Evolutionary conservation across 768 basidiomycete species (phyloP).

Genomic region (Collybia nuda): DNA sequence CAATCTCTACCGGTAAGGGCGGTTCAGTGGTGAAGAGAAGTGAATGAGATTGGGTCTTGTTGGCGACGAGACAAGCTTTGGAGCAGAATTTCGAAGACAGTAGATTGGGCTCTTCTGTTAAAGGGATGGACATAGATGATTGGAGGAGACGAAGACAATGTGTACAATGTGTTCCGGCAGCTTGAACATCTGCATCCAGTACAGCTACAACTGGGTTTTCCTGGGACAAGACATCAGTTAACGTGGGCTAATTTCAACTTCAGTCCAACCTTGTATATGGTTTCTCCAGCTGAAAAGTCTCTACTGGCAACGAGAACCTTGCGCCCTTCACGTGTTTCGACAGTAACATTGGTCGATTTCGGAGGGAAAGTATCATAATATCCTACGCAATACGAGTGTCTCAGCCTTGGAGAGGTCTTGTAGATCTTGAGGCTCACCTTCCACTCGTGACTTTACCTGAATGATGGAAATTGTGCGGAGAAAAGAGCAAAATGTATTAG

Average conservation of each 20-base stretch:
- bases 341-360: constrained; percentile 65
- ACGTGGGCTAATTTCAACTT: constrained; percentile 5
- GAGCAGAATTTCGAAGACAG: constrained; percentile 74
- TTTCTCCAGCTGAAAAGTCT: constrained; percentile 68
- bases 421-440: constrained; percentile 60
- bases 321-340: constrained; percentile 44
- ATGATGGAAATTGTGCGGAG: constrained; percentile 17
- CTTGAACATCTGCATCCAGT: constrained; percentile 72
- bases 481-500: constrained; percentile 58
- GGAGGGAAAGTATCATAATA: constrained; percentile 82
- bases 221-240: constrained; percentile 33
- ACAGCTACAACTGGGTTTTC: constrained; percentile 72
- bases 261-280: constrained; percentile 67
- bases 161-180: constrained; percentile 66
- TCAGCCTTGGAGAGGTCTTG: constrained; percentile 7
- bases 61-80: constrained; percentile 54
- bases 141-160: constrained; percentile 68
- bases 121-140: constrained; percentile 40
- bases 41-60: constrained; percentile 60
- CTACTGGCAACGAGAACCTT: constrained; percentile 63
- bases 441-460: constrained; percentile 65
- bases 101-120: constrained; percentile 44
- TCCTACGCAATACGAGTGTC: constrained; percentile 39
- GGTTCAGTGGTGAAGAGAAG: constrained; percentile 72
- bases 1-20: constrained; percentile 51